Evolutionary conservation across 164 flowering plant species (phyloP), one percentile per base, ranked within the genome.

Genomic region (Chimonanthus salicifolius): DNA sequence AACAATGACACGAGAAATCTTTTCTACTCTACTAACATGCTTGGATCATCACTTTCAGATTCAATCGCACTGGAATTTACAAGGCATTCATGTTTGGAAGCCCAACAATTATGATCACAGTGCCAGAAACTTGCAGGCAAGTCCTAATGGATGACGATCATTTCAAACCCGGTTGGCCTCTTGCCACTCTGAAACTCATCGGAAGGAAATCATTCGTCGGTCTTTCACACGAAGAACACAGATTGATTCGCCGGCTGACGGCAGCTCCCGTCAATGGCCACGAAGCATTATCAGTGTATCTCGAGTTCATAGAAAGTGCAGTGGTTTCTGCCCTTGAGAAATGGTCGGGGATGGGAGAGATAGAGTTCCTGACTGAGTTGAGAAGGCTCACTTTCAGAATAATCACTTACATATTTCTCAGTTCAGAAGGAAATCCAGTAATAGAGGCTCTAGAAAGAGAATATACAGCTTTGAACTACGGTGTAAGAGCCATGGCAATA

Each of bases 401-500:
- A 11, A 92, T 96, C 47, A 88, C 86, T 84, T 69, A 89, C 73
- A 96, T 96, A 51, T 94, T 96, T 72, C 81, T 96, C 3, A 84
- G 97, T 75, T 71, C 87, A 0, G 97, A 84, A 78, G 80, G 90
- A 47, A 90, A 90, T n/a, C 65, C 74, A 0, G 82, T 85, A 3
- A 78, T 86, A 88, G 89, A 86, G 49, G 85, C 83, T 47, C 77
- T 96, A 70, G 99, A 96, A 76, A 87, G 50, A 77, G 97, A 89
- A 74, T 96, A 90, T 64, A 88, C 94, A 0, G 43, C 67, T 5
- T 80, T 94, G 16, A 92, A 94, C 69, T 77, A 85, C 78, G 99
- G 99, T 8, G 87, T 94, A 60, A 77, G 98, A 82, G 90, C 99
- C 71, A 87, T 94, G 93, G 92, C 97, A 0, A 90, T 96, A 70